A percentile compares a stretch with the other conserved stretches of the same genome.
phyloP scores from a whole-genome alignment of 2,329 filamentous ascomycete species.

The Sclerotinia trifoliorum region DNA sequence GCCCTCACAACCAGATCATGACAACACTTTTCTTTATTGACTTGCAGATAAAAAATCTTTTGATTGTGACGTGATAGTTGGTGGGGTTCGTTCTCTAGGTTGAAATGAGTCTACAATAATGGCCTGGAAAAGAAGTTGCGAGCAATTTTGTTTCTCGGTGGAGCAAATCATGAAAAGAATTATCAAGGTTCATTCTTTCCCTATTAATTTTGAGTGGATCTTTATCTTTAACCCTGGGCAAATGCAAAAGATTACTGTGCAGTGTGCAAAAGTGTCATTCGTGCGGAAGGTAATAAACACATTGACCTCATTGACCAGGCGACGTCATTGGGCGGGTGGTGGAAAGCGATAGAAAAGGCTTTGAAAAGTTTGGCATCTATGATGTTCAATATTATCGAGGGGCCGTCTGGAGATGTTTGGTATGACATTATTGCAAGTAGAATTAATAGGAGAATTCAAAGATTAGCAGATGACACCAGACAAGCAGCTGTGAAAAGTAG shows the following conservation, averaged over 20 bases:
- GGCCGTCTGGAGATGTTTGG: not conserved
- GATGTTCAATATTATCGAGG: not conserved
- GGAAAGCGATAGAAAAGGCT: conserved; percentile 3
- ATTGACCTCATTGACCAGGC: not conserved
- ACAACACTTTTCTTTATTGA: not conserved
- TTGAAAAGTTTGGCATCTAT: not conserved
- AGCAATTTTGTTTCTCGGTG: not conserved
- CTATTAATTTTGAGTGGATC: not conserved
- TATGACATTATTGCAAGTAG: no score
- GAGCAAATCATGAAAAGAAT: no score
- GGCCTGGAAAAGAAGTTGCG: not conserved
- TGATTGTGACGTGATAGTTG: conserved; percentile 1
- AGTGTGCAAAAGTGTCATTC: no score
- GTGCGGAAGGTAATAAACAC: no score
- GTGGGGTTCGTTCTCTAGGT: not conserved
- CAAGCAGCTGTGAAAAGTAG: no score
- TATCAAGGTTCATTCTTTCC: not conserved
- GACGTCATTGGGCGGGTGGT: conserved; percentile 12
- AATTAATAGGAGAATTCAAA: not conserved
- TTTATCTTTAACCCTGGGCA: not conserved
- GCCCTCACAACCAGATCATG: conserved; percentile 7
- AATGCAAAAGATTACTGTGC: not conserved
- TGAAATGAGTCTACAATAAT: not conserved
- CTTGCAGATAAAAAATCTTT: not conserved
- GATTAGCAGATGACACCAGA: no score